Percentiles rank a stretch among this genome's conserved stretches.
These are phyloP conservation scores for Annulohypoxylon nitens DNA, from an alignment of 495 filamentous ascomycete genomes.

Conservation along the genomic window DNA sequence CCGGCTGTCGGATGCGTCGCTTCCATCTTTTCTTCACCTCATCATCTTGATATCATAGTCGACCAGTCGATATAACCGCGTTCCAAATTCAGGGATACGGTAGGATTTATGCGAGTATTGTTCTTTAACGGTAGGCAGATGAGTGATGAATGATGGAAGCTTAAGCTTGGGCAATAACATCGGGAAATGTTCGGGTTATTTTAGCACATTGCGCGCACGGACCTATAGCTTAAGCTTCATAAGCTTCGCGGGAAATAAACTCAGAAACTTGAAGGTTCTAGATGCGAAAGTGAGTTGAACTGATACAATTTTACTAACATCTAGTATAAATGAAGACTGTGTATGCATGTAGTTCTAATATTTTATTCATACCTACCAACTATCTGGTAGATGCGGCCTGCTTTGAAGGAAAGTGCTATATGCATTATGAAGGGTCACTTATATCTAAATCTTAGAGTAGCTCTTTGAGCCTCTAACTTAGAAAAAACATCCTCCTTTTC, in stretches of 20 bases:
- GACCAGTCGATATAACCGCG: conserved; percentile 10
- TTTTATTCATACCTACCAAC: not conserved
- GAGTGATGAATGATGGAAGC: conserved; percentile 4
- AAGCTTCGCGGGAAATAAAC: no score
- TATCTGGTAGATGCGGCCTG: not conserved
- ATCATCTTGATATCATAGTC: conserved; percentile 47
- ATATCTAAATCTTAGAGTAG: no score
- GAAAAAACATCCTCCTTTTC: no score
- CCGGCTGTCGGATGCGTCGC: conserved; percentile 80
- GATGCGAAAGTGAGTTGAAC: no score
- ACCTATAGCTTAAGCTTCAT: not conserved
- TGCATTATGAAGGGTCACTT: no score
- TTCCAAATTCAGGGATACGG: not conserved
- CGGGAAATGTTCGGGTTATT: conserved; percentile 38
- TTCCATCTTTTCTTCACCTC: conserved; percentile 61
- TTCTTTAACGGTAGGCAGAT: conserved; percentile 10
- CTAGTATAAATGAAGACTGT: not conserved
- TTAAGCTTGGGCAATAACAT: conserved; percentile 20
- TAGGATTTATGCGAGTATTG: not conserved
- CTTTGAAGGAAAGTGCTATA: no score
- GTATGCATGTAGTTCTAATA: not conserved
- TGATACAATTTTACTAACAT: no score
- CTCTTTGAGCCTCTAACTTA: no score
- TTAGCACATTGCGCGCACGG: not conserved
- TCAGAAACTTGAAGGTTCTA: no score